phyloP scores from a whole-genome alignment of 2,329 filamentous ascomycete species.

The Clarireedia sp. region DNA sequence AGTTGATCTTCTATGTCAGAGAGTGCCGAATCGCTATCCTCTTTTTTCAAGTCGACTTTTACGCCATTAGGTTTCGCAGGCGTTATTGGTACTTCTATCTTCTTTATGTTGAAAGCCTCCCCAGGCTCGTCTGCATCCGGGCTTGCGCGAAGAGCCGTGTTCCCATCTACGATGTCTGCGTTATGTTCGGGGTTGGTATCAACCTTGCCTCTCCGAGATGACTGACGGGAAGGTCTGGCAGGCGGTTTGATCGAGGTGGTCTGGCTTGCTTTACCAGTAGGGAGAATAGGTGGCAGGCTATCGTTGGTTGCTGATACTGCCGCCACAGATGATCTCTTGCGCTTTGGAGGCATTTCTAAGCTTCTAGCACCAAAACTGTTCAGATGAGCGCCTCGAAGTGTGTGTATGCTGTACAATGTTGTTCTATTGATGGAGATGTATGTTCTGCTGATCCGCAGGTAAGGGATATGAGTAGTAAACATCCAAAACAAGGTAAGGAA shows the following conservation, averaged over 20 bases:
- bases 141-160: conserved; percentile 26
- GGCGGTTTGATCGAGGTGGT: conserved; percentile 8
- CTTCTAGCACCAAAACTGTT: neutral
- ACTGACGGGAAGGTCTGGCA: conserved; percentile 15
- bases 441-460: conserved; percentile 1
- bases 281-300: conserved; percentile 10
- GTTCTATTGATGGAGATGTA: neutral
- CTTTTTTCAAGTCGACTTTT: conserved; percentile 11
- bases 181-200: conserved; percentile 28
- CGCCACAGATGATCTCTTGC: conserved; percentile 22
- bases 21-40: conserved; percentile 18
- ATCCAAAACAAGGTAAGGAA: neutral
- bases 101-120: conserved; percentile 20
- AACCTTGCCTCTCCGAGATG: conserved; percentile 18
- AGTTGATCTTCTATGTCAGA: conserved; percentile 13
- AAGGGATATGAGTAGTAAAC: neutral
- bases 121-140: conserved; percentile 26
- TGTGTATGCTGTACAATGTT: neutral
- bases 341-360: conserved; percentile 24
- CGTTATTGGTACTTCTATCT: conserved; percentile 9
- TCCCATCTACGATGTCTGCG: conserved; percentile 26
- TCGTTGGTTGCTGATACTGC: neutral
- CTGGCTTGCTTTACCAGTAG: neutral
- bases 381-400: neutral
- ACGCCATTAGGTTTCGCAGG: conserved; percentile 10